Evolutionary conservation across 2,329 filamentous ascomycete species (phyloP), one percentile per base, ranked within the genome.

Genomic region (Fusarium sublunatum): DNA sequence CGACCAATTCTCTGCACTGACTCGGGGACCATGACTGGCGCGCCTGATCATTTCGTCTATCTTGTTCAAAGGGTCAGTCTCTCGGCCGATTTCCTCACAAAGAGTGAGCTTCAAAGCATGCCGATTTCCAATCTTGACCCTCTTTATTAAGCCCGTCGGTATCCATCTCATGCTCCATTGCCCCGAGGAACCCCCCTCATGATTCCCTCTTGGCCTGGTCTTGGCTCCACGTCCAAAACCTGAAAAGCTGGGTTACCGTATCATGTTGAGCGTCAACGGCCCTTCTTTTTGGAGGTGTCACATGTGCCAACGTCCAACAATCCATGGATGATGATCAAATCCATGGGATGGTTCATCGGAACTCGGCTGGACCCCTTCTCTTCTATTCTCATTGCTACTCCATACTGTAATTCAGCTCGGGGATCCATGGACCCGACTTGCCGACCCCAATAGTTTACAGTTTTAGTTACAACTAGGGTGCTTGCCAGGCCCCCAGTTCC

Each of bases 161-260:
- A 48, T 41, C 47, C 51, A 57, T 58, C 12, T 10, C 9, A 7
- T 28, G 6, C 12, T 13, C 31, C 31, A 5, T 32, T 32, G 3
- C 31, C 12, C 31, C 31, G 31, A 28, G 26, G 8, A 28, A 28
- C 13, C 40, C 29, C 9, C 39, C 41, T 36, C 28, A 47, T 60
- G 41, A 24, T 55, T 26, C 19, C 46, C 22, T 60, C 57, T 60
- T 60, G 57, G 48, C 55, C 38, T 28, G 19, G 32, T 29, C 58
- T 61, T 61, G 58, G 57, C 50, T 61, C 58, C 57, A 56, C 43
- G 56, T 46, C 34, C 52, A 60, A 60, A 60, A 60, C 55, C 57
- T 55, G 55, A 10, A 54, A 41, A 50, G 29, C 6, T 7, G 10
- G 46, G 35, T 34, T 13, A 7, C 31, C 7, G 48, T 53, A 24